Base-by-base conservation (phyloP, 1,139 yeast genomes). In the Hemisphaericaspora xylofermentans region DNA sequence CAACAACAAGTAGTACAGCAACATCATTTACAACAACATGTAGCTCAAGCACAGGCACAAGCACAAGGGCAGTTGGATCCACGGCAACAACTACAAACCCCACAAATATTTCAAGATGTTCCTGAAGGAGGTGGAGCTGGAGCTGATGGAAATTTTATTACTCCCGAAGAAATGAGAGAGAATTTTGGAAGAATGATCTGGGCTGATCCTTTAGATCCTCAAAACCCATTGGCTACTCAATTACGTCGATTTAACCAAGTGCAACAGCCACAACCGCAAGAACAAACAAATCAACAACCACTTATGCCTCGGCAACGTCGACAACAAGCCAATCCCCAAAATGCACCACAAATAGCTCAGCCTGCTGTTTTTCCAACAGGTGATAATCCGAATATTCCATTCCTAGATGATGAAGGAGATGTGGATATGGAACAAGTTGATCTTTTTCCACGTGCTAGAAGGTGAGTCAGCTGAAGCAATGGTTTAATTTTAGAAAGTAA, bases 341-440 rank as follows among this genome's bases (percentile, higher is more conserved):
- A 69, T 52, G 76, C 76, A 6, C 77, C 76, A 2, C 76, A 69
- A 35, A 67, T 71, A 12, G 52, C 54, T 24, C 76, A 71, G 44
- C 74, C 74, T 6, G 67, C 76, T 5, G 74, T 70, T 1, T 71
- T 71, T 43, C 68, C 68, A 2, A 58, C 53, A 44, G 67, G 58
- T 13, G 62, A 60, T 32, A 56, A 55, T 27, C 30, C 24, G 37
- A 47, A 51, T 1, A 54, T 61, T 14, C 66, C 66, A 24, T 50
- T 55, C 21, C 52, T 60, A 10, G 57, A 63, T 44, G 61, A 53
- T 12, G 64, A 55, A 31, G 64, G 56, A 33, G 69, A 61, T 39
- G 69, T 64, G 34, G 76, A 70, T 9, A 67, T 61, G 38, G 66
- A 61, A 39, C 35, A 45, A 33, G 49, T 41, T 22, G 51, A 46